These are phyloP conservation scores for Fusarium haematococcum DNA, from an alignment of 2,329 filamentous ascomycete species.

Conservation along the genomic window DNA sequence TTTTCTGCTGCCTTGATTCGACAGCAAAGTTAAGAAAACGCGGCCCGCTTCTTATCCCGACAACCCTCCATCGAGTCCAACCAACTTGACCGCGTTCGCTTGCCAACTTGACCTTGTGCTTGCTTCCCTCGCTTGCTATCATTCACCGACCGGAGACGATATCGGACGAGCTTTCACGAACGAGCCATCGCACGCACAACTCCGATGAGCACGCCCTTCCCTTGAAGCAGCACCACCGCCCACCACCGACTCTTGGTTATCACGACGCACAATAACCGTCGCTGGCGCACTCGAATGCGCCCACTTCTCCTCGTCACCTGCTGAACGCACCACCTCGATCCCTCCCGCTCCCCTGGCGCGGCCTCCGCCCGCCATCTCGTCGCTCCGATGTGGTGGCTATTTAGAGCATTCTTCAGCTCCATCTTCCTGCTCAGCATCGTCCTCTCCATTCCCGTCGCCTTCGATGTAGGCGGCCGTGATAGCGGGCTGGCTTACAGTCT, in stretches of 20 bases:
- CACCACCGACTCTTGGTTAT: conserved; percentile 17
- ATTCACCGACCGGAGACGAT: conserved; percentile 23
- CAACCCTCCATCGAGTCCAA: conserved; percentile 3
- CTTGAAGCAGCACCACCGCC: conserved; percentile 29
- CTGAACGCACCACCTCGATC: conserved; percentile 26
- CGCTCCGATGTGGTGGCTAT: conserved; percentile 81
- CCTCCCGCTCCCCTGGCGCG: conserved; percentile 40
- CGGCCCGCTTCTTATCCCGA: conserved; percentile 14
- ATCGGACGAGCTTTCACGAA: conserved; percentile 31
- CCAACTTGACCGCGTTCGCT: background rate
- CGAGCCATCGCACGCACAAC: conserved; percentile 18
- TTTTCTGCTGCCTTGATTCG: conserved; percentile 18
- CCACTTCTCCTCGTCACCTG: conserved; percentile 4
- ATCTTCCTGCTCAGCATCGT: conserved; percentile 92
- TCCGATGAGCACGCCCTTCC: conserved; percentile 36
- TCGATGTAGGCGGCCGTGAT: conserved; percentile 96
- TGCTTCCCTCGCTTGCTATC: conserved; percentile 9
- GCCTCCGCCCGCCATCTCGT: conserved; percentile 45
- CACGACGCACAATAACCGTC: conserved; percentile 15
- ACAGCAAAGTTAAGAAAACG: conserved; percentile 24
- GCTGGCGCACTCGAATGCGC: conserved; percentile 36
- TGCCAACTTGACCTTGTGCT: background rate
- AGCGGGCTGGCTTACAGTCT: conserved; percentile 95
- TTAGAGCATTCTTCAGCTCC: conserved; percentile 82
- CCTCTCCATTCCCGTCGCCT: conserved; percentile 95